Evolutionary conservation across 441 rosid genomes (phyloP).

Genomic region (Jatropha podagrica): DNA sequence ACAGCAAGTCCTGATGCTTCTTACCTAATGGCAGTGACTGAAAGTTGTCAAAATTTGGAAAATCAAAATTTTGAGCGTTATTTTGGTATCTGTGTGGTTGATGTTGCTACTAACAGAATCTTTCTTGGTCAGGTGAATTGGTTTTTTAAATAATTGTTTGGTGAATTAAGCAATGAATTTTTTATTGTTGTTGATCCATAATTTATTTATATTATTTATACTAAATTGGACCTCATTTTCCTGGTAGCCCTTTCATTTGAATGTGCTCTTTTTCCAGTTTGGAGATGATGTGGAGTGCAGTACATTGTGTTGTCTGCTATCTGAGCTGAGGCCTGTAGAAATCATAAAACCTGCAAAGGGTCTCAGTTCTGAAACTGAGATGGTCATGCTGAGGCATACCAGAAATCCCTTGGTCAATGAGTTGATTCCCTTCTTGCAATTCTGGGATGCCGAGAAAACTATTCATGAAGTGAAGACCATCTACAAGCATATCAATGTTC

Average conservation of each 20-base stretch:
- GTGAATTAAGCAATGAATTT: constrained; percentile 4
- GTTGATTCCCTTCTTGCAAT: constrained; percentile 66
- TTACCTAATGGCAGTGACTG: constrained; percentile 84
- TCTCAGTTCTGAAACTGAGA: constrained; percentile 80
- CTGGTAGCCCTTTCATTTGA: neutral
- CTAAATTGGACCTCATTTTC: neutral
- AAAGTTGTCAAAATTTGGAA: constrained; percentile 38
- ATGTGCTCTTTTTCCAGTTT: constrained; percentile 50
- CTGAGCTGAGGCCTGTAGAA: constrained; percentile 96
- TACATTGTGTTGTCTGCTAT: constrained; percentile 68
- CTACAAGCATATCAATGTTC: constrained; percentile 46
- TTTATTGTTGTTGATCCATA: neutral
- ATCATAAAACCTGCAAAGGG: constrained; percentile 75
- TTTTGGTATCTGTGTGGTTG: constrained; percentile 87
- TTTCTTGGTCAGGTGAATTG: constrained; percentile 79
- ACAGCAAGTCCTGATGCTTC: constrained; percentile 91
- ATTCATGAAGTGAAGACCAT: constrained; percentile 53
- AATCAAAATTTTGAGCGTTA: constrained; percentile 42
- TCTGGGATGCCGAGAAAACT: constrained; percentile 96
- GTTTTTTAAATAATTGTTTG: constrained; percentile 21
- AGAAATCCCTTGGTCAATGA: constrained; percentile 86
- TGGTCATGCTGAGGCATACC: constrained; percentile 72
- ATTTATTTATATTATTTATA: no score
- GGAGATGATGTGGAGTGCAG: constrained; percentile 83
- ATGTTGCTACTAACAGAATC: constrained; percentile 86